Conservation (phyloP, 2,329 filamentous ascomycete species). For the Beauveria medogensis region DNA sequence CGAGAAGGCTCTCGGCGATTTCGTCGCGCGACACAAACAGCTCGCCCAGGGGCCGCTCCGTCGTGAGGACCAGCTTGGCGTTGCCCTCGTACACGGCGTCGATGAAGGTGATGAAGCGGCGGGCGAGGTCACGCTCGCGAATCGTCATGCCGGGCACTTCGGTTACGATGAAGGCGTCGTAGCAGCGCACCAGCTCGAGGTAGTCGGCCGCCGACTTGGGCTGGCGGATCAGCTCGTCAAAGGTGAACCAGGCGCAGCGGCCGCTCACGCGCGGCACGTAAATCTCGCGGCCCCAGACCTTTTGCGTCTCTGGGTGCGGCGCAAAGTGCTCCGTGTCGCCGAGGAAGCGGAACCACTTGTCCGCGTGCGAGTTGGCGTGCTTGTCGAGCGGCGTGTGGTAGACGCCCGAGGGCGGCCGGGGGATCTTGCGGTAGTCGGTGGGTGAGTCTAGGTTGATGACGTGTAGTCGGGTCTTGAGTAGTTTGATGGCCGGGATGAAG, state of each 20-base stretch:
- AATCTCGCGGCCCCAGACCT: conserved; percentile 89
- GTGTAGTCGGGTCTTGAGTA: conserved; percentile 74
- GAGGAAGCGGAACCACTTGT: conserved; percentile 93
- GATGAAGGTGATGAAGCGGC: conserved; percentile 94
- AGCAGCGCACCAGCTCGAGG: conserved; percentile 79
- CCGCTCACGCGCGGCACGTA: conserved; percentile 81
- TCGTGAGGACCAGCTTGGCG: conserved; percentile 92
- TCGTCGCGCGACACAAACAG: conserved; percentile 75
- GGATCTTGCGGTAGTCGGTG: conserved; percentile 96
- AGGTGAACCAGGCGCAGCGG: conserved; percentile 81
- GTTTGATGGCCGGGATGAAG: conserved; percentile 89
- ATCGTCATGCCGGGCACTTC: conserved; percentile 89
- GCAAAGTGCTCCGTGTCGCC: conserved; percentile 71
- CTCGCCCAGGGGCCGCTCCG: conserved; percentile 73
- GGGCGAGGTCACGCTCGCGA: conserved; percentile 74
- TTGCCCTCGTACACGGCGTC: conserved; percentile 90
- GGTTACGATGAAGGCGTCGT: conserved; percentile 87
- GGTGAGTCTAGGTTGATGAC: conserved; percentile 92
- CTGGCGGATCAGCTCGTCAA: conserved; percentile 80
- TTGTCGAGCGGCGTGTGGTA: conserved; percentile 84
- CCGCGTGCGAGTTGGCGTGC: conserved; percentile 69
- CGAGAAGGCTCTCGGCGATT: conserved; percentile 48
- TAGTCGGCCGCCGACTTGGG: conserved; percentile 94
- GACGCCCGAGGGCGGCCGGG: conserved; percentile 83
- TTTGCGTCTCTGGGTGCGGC: conserved; percentile 70